Base-by-base conservation (phyloP, 2,329 filamentous ascomycete species). In the Sclerotinia subarctica region DNA sequence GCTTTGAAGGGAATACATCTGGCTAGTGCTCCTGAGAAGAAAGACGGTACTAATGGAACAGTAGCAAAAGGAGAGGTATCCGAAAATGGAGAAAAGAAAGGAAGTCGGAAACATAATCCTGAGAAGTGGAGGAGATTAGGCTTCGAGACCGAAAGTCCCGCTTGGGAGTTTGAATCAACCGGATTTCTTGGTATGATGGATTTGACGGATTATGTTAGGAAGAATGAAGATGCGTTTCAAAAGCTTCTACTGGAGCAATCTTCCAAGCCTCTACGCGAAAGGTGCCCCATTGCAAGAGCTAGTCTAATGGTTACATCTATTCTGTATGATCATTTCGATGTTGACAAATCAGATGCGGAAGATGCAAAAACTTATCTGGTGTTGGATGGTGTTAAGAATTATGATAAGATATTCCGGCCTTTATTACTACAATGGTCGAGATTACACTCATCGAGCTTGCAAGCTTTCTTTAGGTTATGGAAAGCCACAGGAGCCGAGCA, bases 171-270 rank as follows among this genome's bases (percentile, higher is more conserved):
- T 76, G 89, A 93, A 26, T 83, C 87, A 51, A 90, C 91, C 38
- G 95, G 95, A 0, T 98, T 94, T 77, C 80, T 99, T 66, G 95
- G 95, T 38, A 92, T 99, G 87, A 98, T 99, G 94, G 95, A 99
- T 78, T 80, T 99, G 75, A 92, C 93, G 2, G 94, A 98, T 78
- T 99, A 93, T 77, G 93, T 97, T 60, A 87, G 91, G 75, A 96
- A 93, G 77, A 90, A 97, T 76, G 93, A 97, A 78, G 94, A 97
- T 76, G 88, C 88, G 15, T 98, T 96, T 74, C 94, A 97, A 77
- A 97, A 96, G 80, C 83, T 96, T 73, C 81, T 99, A 21, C 82
- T 97, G 47, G 95, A 99, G 79, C 95, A 99, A 79, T 90, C 92
- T 4, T 88, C 89, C 8, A 88, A 88, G 75, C 86, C 91, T 1